Base-by-base conservation (phyloP, 2,329 filamentous ascomycete genomes). In the Diaporthe sp. region DNA sequence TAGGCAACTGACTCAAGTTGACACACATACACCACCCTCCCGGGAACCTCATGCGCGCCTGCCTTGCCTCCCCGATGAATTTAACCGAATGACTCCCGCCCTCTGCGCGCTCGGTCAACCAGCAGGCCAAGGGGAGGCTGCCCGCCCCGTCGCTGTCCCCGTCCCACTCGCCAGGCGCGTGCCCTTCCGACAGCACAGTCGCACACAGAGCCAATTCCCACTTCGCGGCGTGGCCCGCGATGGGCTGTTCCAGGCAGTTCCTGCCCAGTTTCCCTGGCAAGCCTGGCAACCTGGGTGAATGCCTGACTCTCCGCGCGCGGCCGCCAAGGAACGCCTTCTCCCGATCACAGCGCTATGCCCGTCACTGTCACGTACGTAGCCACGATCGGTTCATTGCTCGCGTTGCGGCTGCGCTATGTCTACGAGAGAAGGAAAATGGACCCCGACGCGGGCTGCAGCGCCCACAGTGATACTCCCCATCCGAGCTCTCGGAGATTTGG, bases 1-100 rank as follows among this genome's bases (percentile, higher is more conserved):
- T 68, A 68, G 63, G 47, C 32, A 39, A 53, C 47, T 68, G 63
- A 68, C 63, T 68, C 63, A 32, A 68, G 32, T 8, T 66, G 63
- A 66, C 32, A 66, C 63, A 66, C 39, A 50, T 10, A 37, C 25
- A 37, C 44, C 44, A 66, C n/a, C 30, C 30, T 66, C 22, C 30
- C 13, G 35, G 47, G 44, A 35, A 51, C 44, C 47, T 68, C 47
- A 68, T 39, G 63, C 63, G 47, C 63, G 63, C 63, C 63, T 37
- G 32, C 61, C 61, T 66, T 22, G 61, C 44, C 63, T 37, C 39
- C 35, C 35, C 7, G 30, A 65, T 12, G 22, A 27, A 37, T 53
- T 53, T 13, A 2, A 30, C 32, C 47, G 63, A 68, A 17, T 53
- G 63, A 68, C 47, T 68, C 47, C 63, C 32, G 47, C 32, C n/a